These are phyloP conservation scores for Neolentinus lepideus DNA, from an alignment of 1,284 basidiomycete species.

Conservation along the genomic window DNA sequence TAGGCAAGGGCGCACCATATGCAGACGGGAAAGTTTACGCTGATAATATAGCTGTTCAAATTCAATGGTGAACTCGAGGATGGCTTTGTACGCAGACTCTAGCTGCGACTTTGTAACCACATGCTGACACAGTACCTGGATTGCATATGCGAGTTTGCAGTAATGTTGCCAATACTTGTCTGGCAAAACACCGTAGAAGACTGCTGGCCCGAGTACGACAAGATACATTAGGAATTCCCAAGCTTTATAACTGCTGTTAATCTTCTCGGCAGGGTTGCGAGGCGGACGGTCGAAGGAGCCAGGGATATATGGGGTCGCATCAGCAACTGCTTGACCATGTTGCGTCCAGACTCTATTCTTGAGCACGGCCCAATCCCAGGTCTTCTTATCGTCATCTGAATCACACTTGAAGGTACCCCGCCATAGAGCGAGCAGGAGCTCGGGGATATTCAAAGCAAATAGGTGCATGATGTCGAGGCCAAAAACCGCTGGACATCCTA, in stretches of 20 bases:
- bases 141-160: slow-evolving; percentile 14
- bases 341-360: slow-evolving; percentile 8
- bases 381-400: slow-evolving; percentile 5
- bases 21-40: slow-evolving; percentile 13
- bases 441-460: slow-evolving; percentile 14
- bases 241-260: slow-evolving; percentile 24
- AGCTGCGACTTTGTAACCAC: slow-evolving; percentile 7
- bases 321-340: slow-evolving; percentile 14
- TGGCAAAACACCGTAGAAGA: slow-evolving; percentile 11
- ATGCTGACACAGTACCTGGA: slow-evolving; percentile 11
- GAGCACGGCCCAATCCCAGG: slow-evolving; percentile 14
- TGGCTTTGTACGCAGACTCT: background rate
- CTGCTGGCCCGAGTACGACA: slow-evolving; percentile 14
- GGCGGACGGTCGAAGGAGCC: slow-evolving; percentile 21
- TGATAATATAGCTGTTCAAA: slow-evolving; percentile 18
- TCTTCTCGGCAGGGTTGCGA: slow-evolving; percentile 21
- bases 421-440: slow-evolving; percentile 14
- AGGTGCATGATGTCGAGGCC: slow-evolving; percentile 18
- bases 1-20: slow-evolving; percentile 17
- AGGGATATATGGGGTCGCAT: slow-evolving; percentile 14
- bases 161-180: slow-evolving; percentile 13
- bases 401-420: slow-evolving; percentile 12
- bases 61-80: slow-evolving; percentile 11
- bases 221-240: slow-evolving; percentile 19
- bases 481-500: slow-evolving; percentile 12